These are phyloP conservation scores for Pythium volutum DNA, from an alignment of 352 stramenopile species.

Conservation along the genomic window DNA sequence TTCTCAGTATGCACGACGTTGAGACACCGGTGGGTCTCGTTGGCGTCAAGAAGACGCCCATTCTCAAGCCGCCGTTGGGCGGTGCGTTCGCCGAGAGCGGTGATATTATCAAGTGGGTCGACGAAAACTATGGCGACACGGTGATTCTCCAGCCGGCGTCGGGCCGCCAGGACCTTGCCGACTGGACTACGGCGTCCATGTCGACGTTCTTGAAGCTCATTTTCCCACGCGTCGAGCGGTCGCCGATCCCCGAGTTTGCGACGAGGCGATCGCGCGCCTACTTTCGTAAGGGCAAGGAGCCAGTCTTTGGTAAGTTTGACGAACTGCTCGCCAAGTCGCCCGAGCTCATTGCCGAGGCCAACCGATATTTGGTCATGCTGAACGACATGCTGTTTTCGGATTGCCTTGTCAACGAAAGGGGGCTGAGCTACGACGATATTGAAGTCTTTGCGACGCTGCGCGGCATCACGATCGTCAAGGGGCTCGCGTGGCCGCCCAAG, in stretches of 20 bases:
- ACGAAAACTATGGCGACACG: conserved; percentile 33
- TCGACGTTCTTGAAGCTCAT: conserved; percentile 33
- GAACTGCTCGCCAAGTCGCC: conserved; percentile 27
- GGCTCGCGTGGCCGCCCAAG: conserved; percentile 42
- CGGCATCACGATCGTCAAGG: conserved; percentile 54
- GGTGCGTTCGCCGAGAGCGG: conserved; percentile 38
- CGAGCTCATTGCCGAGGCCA: conserved; percentile 38
- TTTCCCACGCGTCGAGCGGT: conserved; percentile 39
- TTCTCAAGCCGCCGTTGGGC: conserved; percentile 16
- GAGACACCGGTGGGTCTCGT: conserved; percentile 35
- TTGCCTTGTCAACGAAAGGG: conserved; percentile 38
- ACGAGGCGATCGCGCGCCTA: conserved; percentile 43
- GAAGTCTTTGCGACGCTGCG: conserved; percentile 47
- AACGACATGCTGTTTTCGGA: conserved; percentile 37
- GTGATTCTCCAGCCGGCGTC: conserved; percentile 27
- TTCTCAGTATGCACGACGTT: conserved; percentile 45
- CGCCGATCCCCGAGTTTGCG: conserved; percentile 47
- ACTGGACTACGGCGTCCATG: conserved; percentile 35
- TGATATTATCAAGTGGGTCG: conserved; percentile 48
- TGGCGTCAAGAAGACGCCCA: conserved; percentile 37
- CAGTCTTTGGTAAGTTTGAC: conserved; percentile 37
- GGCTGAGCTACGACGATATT: conserved; percentile 55
- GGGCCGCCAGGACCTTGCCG: conserved; percentile 37
- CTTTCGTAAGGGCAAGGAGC: conserved; percentile 52
- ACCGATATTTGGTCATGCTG: conserved; percentile 37